A percentile compares a stretch with the other conserved stretches of the same genome.
phyloP scores from a whole-genome alignment of 2,329 filamentous ascomycete genomes.

The Diaporthe ilicicola region DNA sequence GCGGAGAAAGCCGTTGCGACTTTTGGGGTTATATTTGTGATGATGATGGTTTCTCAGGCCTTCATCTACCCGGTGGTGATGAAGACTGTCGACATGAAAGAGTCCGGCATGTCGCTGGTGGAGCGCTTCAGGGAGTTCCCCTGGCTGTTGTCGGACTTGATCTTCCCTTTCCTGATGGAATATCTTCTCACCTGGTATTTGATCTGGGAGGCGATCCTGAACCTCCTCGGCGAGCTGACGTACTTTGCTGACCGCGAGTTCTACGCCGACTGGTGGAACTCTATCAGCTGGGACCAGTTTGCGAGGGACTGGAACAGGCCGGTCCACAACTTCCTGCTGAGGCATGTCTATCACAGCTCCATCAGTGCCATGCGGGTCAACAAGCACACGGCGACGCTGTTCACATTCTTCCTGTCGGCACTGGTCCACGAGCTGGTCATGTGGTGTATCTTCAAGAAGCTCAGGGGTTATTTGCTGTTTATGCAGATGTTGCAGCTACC shows the following conservation, averaged over 20 bases:
- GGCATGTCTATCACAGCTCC: conserved; percentile 81
- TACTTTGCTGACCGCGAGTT: conserved; percentile 81
- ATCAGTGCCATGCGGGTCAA: conserved; percentile 78
- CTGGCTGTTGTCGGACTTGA: conserved; percentile 77
- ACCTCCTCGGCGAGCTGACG: conserved; percentile 79
- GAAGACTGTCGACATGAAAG: conserved; percentile 72
- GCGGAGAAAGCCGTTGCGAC: conserved; percentile 75
- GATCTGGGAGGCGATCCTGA: conserved; percentile 80
- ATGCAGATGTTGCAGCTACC: conserved; percentile 80
- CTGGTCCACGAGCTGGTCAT: conserved; percentile 80
- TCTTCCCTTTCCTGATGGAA: conserved; percentile 83
- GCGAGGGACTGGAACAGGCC: conserved; percentile 83
- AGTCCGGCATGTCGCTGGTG: conserved; percentile 66
- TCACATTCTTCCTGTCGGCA: conserved; percentile 78
- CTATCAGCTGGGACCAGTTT: conserved; percentile 77
- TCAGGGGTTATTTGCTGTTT: conserved; percentile 77
- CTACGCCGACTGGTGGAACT: conserved; percentile 72
- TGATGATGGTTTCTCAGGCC: conserved; percentile 80
- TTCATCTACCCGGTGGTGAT: conserved; percentile 82
- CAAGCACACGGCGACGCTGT: conserved; percentile 75
- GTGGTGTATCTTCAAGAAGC: conserved; percentile 82
- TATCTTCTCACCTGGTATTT: conserved; percentile 82
- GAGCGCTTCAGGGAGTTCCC: conserved; percentile 74
- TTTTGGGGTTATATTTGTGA: conserved; percentile 77
- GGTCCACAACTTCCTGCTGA: conserved; percentile 79